These are phyloP conservation scores for Ustilago hordei DNA, from an alignment of 1,284 basidiomycete species.

Conservation along the genomic window DNA sequence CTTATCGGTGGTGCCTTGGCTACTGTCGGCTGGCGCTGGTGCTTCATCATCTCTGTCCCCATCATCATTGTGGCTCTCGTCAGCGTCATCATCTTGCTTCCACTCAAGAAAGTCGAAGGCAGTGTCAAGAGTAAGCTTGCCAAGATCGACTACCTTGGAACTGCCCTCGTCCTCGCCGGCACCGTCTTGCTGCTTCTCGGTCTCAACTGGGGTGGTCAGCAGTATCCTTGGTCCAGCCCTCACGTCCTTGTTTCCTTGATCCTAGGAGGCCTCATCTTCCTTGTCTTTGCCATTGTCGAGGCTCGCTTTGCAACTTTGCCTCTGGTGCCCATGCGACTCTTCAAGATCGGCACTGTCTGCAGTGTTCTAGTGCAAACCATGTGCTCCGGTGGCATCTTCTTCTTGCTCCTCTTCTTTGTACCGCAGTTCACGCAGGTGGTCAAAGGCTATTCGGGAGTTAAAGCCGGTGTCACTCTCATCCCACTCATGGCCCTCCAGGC, in stretches of 20 bases:
- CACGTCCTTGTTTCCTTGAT: constrained; percentile 73
- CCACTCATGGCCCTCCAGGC: constrained; percentile 76
- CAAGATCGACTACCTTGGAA: constrained; percentile 49
- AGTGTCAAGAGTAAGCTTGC: constrained; percentile 37
- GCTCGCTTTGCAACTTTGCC: constrained; percentile 78
- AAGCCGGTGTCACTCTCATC: constrained; percentile 76
- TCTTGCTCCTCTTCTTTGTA: constrained; percentile 72
- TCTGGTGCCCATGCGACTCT: constrained; percentile 73
- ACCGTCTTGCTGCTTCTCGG: constrained; percentile 71
- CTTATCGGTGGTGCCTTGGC: constrained; percentile 57
- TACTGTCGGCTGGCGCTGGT: constrained; percentile 40
- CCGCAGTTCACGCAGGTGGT: constrained; percentile 82
- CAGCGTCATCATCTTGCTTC: constrained; percentile 42
- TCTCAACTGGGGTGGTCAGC: constrained; percentile 75
- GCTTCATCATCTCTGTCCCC: constrained; percentile 49
- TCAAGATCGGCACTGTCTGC: constrained; percentile 77
- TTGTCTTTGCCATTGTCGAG: constrained; percentile 79
- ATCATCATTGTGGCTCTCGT: constrained; percentile 36
- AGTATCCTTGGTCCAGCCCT: constrained; percentile 69
- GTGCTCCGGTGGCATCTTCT: constrained; percentile 63
- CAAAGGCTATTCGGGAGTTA: constrained; percentile 76
- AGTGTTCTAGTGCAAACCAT: constrained; percentile 74
- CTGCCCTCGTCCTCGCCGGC: constrained; percentile 38
- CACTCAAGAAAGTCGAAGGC: constrained; percentile 53
- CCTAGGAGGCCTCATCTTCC: constrained; percentile 74